A percentile compares a stretch with the other conserved stretches of the same genome.
Conservation (phyloP, 2,329 filamentous ascomycete species). For the Calonectria montana region DNA sequence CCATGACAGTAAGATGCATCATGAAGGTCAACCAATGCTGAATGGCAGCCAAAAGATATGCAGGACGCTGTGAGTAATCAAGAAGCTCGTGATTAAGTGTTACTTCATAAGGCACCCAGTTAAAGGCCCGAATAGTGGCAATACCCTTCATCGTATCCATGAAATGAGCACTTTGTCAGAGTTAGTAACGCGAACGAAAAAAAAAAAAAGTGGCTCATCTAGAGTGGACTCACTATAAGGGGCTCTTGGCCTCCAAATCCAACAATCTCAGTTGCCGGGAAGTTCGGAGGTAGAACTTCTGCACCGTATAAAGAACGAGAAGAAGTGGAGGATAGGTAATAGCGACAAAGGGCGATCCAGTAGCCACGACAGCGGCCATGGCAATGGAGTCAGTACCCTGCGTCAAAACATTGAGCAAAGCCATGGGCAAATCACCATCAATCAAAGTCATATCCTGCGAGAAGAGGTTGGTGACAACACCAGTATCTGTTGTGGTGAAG, state of each 20-base stretch:
- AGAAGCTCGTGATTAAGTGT: constrained; percentile 49
- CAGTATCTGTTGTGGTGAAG: constrained; percentile 47
- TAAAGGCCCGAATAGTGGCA: constrained; percentile 65
- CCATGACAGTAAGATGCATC: constrained; percentile 61
- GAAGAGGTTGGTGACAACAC: constrained; percentile 49
- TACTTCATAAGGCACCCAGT: constrained; percentile 52
- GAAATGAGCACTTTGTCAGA: constrained; percentile 54
- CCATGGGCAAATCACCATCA: constrained; percentile 48
- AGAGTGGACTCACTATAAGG: constrained; percentile 55
- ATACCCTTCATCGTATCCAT: constrained; percentile 65
- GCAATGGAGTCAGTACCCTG: constrained; percentile 8
- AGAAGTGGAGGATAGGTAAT: constrained; percentile 61
- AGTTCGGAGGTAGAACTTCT: constrained; percentile 68
- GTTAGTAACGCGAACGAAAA: background rate
- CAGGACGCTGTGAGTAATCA: constrained; percentile 66
- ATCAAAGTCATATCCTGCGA: constrained; percentile 52
- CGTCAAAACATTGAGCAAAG: constrained; percentile 38
- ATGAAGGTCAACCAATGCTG: constrained; percentile 68
- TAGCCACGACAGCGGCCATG: constrained; percentile 44
- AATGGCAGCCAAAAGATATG: constrained; percentile 67
- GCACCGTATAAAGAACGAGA: constrained; percentile 58
- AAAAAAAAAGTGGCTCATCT: too few relatives aligned
- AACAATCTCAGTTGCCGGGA: constrained; percentile 68
- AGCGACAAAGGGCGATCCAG: constrained; percentile 53
- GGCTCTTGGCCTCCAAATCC: constrained; percentile 68